phyloP scores from a whole-genome alignment of 148 eudicot species.

The Chenopodium quinoa region DNA sequence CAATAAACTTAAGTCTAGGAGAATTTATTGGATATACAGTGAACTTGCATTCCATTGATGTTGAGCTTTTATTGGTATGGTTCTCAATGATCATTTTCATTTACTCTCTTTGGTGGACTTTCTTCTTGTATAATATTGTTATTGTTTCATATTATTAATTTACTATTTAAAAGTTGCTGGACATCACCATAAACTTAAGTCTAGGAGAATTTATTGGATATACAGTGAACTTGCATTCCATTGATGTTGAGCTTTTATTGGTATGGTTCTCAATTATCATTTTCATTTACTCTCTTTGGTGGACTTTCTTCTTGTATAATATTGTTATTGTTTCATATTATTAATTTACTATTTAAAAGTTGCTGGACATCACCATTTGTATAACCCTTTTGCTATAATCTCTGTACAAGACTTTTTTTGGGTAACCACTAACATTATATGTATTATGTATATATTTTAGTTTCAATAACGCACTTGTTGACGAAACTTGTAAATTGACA shows the following conservation, averaged over 20 bases:
- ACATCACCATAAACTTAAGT: neutral
- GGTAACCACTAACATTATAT: neutral
- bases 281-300: neutral
- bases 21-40: neutral
- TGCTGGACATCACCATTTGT: neutral
- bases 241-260: neutral
- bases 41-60: neutral
- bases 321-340: neutral
- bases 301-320: neutral
- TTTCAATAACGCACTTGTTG: neutral
- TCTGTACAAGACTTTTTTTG: no score
- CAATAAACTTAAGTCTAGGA: neutral
- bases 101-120: neutral
- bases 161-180: neutral
- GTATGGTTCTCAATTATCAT: no score
- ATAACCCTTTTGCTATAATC: neutral
- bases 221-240: neutral
- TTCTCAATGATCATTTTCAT: neutral
- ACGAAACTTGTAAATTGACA: neutral
- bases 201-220: neutral
- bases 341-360: neutral
- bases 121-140: neutral
- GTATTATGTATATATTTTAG: neutral
- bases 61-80: no score
- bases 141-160: neutral